Evolutionary conservation across 2,329 filamentous ascomycete genomes (phyloP).

Genomic region (Metarhizium guizhouense): DNA sequence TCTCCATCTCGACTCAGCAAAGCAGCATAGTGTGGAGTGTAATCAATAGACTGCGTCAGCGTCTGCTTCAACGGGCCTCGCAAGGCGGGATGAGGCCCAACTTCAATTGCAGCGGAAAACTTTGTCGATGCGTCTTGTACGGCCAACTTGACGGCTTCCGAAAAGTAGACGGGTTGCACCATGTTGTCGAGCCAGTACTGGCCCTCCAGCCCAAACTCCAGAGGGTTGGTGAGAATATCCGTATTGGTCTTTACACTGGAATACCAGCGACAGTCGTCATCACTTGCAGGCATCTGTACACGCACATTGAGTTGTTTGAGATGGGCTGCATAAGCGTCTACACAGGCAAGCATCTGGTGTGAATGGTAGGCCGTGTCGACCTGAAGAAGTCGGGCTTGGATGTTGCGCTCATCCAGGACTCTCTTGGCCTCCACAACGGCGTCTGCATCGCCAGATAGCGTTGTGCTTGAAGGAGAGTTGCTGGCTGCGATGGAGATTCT

Average conservation of each 20-base stretch:
- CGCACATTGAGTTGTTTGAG: too few relatives aligned
- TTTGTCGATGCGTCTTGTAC: too few relatives aligned
- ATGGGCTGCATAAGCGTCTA: slow-evolving; percentile 5
- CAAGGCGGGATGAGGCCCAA: slow-evolving; percentile 30
- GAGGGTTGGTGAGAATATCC: too few relatives aligned
- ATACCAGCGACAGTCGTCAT: neutral
- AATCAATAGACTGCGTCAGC: neutral
- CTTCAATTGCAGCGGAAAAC: slow-evolving; percentile 16
- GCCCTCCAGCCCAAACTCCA: too few relatives aligned
- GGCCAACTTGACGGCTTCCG: neutral
- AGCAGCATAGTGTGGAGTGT: too few relatives aligned
- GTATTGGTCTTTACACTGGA: too few relatives aligned
- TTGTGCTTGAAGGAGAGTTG: slow-evolving; percentile 15
- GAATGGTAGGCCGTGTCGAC: slow-evolving; percentile 34
- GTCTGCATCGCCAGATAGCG: slow-evolving; percentile 21
- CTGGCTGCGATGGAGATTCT: slow-evolving; percentile 16
- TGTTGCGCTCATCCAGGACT: slow-evolving; percentile 15
- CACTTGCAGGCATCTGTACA: neutral
- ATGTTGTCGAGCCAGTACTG: slow-evolving; percentile 10
- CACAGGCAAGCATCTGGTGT: slow-evolving; percentile 24
- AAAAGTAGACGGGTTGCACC: slow-evolving; percentile 15
- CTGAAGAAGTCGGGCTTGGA: slow-evolving; percentile 19
- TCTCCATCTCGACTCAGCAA: too few relatives aligned
- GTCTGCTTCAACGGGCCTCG: slow-evolving; percentile 21
- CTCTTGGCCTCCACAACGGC: slow-evolving; percentile 16